Percentiles rank a stretch among this genome's conserved stretches.
phyloP scores from a whole-genome alignment of 345 rosid genomes.

The Orychophragmus violaceus region DNA sequence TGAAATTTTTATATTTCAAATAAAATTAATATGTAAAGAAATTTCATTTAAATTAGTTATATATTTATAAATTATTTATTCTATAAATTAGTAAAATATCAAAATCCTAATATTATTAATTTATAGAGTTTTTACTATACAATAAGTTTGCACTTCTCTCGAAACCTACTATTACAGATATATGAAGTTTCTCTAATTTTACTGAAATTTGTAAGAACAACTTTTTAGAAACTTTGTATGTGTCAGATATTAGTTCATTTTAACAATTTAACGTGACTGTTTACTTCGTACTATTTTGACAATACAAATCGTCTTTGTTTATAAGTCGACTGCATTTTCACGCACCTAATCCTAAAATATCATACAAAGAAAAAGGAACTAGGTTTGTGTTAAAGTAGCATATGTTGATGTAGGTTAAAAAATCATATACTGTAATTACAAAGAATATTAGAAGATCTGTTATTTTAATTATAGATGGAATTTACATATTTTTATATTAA shows the following conservation, averaged over 20 bases:
- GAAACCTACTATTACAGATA: neutral
- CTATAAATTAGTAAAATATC: too few relatives aligned
- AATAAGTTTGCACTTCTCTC: neutral
- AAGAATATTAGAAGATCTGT: neutral
- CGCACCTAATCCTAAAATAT: neutral
- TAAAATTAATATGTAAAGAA: too few relatives aligned
- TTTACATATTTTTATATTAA: too few relatives aligned
- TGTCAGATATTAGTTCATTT: neutral
- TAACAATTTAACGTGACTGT: neutral
- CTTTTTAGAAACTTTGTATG: neutral
- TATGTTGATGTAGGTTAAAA: neutral
- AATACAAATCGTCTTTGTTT: neutral
- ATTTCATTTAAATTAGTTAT: too few relatives aligned
- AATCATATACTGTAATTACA: neutral
- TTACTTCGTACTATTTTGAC: conserved; percentile 2
- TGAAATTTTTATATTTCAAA: too few relatives aligned
- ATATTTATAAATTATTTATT: too few relatives aligned
- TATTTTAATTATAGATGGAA: neutral
- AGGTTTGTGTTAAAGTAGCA: neutral
- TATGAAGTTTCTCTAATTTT: neutral
- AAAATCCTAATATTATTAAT: too few relatives aligned
- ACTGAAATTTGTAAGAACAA: neutral
- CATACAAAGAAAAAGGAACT: conserved; percentile 8
- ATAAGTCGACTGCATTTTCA: neutral
- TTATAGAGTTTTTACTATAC: neutral